Percentiles rank a stretch among this genome's conserved stretches.
phyloP scores from a whole-genome alignment of 2,329 filamentous ascomycete genomes.

The Ceratocystis diversiconidia region DNA sequence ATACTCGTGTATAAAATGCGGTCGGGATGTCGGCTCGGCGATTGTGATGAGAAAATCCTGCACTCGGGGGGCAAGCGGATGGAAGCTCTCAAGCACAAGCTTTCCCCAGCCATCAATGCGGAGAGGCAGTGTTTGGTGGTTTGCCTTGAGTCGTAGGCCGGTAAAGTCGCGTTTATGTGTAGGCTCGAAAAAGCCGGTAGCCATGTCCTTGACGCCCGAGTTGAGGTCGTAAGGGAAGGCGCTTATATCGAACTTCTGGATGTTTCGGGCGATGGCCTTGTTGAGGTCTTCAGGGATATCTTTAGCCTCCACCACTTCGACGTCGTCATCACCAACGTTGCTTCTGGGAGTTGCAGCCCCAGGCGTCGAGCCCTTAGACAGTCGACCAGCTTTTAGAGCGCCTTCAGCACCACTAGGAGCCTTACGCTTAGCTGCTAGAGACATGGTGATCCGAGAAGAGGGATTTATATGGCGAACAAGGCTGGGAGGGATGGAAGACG shows the following conservation, averaged over 20 bases:
- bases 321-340: conserved; percentile 40
- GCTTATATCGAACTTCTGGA: conserved; percentile 45
- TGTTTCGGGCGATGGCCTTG: conserved; percentile 37
- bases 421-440: conserved; percentile 49
- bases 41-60: conserved; percentile 95
- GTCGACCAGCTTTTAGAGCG: conserved; percentile 40
- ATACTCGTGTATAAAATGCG: conserved; percentile 87
- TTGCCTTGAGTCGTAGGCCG: conserved; percentile 66
- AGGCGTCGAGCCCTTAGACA: conserved; percentile 45
- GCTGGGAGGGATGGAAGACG: background rate
- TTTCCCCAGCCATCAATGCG: conserved; percentile 84
- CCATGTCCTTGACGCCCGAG: conserved; percentile 28
- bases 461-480: no score
- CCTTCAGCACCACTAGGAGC: conserved; percentile 36
- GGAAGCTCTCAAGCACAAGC: conserved; percentile 91
- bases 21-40: conserved; percentile 80
- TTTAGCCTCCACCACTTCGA: conserved; percentile 26
- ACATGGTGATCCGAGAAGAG: conserved; percentile 35
- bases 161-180: conserved; percentile 52
- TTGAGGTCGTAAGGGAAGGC: conserved; percentile 30
- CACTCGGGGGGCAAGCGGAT: conserved; percentile 68
- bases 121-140: conserved; percentile 77
- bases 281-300: conserved; percentile 33
- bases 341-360: conserved; percentile 46
- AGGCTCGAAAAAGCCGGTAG: conserved; percentile 35